phyloP scores from a whole-genome alignment of 371 early-diverging fungal species.

The Mucor plumbeus region DNA sequence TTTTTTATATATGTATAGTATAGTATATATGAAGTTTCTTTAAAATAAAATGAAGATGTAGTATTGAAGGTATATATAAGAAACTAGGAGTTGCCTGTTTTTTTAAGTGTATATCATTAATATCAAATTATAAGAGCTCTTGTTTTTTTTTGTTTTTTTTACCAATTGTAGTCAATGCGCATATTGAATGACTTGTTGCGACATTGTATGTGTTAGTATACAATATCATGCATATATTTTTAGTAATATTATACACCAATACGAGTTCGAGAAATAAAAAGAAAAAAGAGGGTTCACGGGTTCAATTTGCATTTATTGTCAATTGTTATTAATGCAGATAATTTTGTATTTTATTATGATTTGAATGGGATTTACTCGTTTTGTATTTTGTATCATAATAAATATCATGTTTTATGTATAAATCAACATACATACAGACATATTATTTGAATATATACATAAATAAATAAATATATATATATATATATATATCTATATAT shows the following conservation, averaged over 20 bases:
- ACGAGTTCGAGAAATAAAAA: neutral
- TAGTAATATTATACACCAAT: neutral
- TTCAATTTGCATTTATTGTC: neutral
- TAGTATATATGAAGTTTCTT: conserved; percentile 13
- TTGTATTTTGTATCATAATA: neutral
- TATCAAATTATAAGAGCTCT: conserved; percentile 1
- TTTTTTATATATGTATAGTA: neutral
- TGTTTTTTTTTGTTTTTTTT: too few relatives aligned
- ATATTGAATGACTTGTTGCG: neutral
- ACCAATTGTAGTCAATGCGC: neutral
- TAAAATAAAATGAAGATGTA: neutral
- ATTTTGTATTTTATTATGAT: too few relatives aligned
- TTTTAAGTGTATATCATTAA: neutral
- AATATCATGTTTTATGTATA: neutral
- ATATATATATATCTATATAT: too few relatives aligned
- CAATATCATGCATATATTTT: conserved; percentile 19
- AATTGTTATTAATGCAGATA: too few relatives aligned
- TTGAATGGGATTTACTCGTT: too few relatives aligned
- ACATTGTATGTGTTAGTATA: neutral
- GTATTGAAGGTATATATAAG: neutral
- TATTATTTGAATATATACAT: too few relatives aligned
- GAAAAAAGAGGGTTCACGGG: conserved; percentile 6
- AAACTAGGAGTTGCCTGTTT: neutral
- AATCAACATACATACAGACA: neutral
- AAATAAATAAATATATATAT: too few relatives aligned